Percentiles rank a stretch among this genome's conserved stretches.
phyloP scores from a whole-genome alignment of 140 eudicot genomes.

The Bidens hawaiensis region DNA sequence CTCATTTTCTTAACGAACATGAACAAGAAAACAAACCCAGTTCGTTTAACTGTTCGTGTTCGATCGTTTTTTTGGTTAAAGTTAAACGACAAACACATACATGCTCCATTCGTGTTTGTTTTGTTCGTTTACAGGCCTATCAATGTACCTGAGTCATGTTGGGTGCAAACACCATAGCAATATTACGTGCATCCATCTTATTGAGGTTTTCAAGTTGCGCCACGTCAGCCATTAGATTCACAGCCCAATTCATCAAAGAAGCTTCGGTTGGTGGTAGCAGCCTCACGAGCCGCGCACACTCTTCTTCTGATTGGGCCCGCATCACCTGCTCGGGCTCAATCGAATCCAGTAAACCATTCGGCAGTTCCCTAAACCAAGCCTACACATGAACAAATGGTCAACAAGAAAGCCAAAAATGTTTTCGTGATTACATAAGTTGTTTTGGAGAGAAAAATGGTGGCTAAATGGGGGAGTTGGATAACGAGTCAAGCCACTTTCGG shows the following conservation, averaged over 20 bases:
- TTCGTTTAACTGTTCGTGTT: no score
- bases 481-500: background rate
- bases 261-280: slow-evolving; percentile 82
- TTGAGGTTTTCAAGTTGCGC: slow-evolving; percentile 68
- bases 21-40: no score
- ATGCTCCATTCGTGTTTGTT: no score
- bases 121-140: no score
- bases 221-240: slow-evolving; percentile 89
- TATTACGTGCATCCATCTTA: slow-evolving; percentile 89
- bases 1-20: no score
- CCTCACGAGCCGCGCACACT: slow-evolving; percentile 58
- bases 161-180: no score
- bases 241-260: slow-evolving; percentile 84
- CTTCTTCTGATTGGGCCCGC: slow-evolving; percentile 89
- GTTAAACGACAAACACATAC: no score
- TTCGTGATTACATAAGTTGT: background rate
- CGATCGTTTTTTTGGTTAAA: no score
- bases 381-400: slow-evolving; percentile 20
- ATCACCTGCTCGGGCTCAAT: slow-evolving; percentile 70
- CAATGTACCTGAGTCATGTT: no score
- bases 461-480: no score
- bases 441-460: no score
- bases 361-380: slow-evolving; percentile 96
- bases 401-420: background rate
- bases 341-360: slow-evolving; percentile 67